These are phyloP conservation scores for Xylaria castorea DNA, from an alignment of 495 filamentous ascomycete species.

Conservation along the genomic window DNA sequence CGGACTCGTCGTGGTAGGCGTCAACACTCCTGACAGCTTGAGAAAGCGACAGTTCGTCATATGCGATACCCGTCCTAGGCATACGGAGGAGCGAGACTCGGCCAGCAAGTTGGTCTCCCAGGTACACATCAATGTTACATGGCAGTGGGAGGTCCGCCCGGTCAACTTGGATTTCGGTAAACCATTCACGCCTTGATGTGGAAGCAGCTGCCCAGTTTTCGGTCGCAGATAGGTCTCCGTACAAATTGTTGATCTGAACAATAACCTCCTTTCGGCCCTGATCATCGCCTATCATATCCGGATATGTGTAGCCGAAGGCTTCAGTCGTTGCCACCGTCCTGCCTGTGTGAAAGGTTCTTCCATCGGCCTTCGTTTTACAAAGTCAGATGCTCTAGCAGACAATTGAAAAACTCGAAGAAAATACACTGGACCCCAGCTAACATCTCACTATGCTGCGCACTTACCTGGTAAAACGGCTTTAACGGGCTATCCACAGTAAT, in stretches of 20 bases:
- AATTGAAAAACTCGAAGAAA: background rate
- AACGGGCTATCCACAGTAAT: conserved; percentile 49
- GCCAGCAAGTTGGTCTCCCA: conserved; percentile 35
- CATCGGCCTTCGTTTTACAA: conserved; percentile 24
- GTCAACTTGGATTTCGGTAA: conserved; percentile 42
- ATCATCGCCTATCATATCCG: conserved; percentile 41
- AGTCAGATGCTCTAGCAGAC: conserved; percentile 1
- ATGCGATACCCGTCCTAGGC: conserved; percentile 31
- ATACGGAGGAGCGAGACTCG: conserved; percentile 33
- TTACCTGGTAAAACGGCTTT: conserved; percentile 52
- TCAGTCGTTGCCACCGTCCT: conserved; percentile 39
- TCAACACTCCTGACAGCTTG: conserved; percentile 10
- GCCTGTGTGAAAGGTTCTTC: conserved; percentile 47
- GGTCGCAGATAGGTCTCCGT: conserved; percentile 27
- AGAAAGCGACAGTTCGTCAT: conserved; percentile 33
- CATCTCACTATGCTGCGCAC: background rate
- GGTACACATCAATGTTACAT: conserved; percentile 39
- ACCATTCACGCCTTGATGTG: conserved; percentile 38
- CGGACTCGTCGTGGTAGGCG: background rate
- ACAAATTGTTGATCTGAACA: conserved; percentile 44
- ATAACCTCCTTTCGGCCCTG: conserved; percentile 33
- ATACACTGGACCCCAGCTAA: background rate
- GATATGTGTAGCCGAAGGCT: conserved; percentile 56
- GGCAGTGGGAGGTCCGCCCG: conserved; percentile 42
- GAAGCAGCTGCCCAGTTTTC: background rate